These are phyloP conservation scores for Williopsis jadinii DNA, from an alignment of 1,139 yeast genomes.

Conservation along the genomic window DNA sequence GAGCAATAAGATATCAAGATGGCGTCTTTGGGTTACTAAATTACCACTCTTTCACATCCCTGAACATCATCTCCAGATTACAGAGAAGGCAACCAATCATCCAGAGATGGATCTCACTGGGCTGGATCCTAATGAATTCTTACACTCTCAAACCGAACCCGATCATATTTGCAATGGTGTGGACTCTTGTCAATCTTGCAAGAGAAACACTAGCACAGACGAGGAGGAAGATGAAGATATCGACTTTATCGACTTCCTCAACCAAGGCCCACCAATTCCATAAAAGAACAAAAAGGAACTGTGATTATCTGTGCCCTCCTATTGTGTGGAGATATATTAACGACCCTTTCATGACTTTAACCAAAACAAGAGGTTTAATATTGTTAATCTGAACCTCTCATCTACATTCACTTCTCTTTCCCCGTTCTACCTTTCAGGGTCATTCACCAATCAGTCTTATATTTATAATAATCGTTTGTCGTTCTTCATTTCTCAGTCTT, in stretches of 20 bases:
- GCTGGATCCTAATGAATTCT: constrained; percentile 5
- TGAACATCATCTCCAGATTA: constrained; percentile 3
- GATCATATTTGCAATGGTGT: background rate
- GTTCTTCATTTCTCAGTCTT: no score
- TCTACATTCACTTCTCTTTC: no score
- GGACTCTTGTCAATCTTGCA: background rate
- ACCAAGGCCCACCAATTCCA: constrained; percentile 31
- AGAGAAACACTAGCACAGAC: background rate
- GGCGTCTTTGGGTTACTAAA: constrained; percentile 33
- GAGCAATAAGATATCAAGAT: constrained; percentile 18
- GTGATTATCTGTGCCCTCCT: no score
- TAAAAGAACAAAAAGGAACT: no score
- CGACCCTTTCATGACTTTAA: no score
- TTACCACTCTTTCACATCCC: constrained; percentile 41
- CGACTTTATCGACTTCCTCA: constrained; percentile 44
- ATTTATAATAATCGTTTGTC: background rate
- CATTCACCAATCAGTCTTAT: background rate
- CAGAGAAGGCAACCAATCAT: constrained; percentile 2
- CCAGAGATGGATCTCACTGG: constrained; percentile 2
- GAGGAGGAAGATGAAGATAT: constrained; percentile 29
- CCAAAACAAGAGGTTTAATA: no score
- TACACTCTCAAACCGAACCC: constrained; percentile 5
- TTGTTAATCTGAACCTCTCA: no score
- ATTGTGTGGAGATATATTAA: no score
- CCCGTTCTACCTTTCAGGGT: no score